These are phyloP conservation scores for Bruguiera sexangula DNA, from an alignment of 345 rosid species.

Conservation along the genomic window DNA sequence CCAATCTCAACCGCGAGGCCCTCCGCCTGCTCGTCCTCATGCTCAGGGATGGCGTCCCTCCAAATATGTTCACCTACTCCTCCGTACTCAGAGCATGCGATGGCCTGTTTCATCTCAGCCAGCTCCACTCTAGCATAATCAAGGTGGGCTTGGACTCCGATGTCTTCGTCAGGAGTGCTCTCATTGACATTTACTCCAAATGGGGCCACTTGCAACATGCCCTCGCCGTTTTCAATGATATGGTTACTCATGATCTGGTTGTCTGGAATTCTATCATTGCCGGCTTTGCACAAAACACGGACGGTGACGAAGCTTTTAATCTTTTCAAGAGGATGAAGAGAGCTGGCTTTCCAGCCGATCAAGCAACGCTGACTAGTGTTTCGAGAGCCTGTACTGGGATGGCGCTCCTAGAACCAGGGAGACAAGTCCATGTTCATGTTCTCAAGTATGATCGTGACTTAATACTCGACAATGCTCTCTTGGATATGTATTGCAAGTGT, in stretches of 20 bases:
- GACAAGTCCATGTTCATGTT: slow-evolving; percentile 68
- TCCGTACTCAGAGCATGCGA: slow-evolving; percentile 56
- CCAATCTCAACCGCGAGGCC: slow-evolving; percentile 24
- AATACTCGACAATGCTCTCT: slow-evolving; percentile 60
- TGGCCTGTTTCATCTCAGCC: slow-evolving; percentile 35
- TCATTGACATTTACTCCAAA: slow-evolving; percentile 62
- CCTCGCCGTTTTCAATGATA: slow-evolving; percentile 46
- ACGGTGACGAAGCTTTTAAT: slow-evolving; percentile 47
- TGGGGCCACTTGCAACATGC: slow-evolving; percentile 44
- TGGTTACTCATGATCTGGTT: slow-evolving; percentile 55
- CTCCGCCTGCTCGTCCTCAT: slow-evolving; percentile 38
- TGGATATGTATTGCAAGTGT: slow-evolving; percentile 78
- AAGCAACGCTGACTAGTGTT: slow-evolving; percentile 57
- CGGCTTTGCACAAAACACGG: slow-evolving; percentile 64
- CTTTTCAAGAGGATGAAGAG: slow-evolving; percentile 65
- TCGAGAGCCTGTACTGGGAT: slow-evolving; percentile 65
- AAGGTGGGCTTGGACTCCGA: slow-evolving; percentile 65
- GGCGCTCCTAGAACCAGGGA: slow-evolving; percentile 57
- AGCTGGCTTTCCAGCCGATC: slow-evolving; percentile 49
- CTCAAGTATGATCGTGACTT: slow-evolving; percentile 57
- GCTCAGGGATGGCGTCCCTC: slow-evolving; percentile 53
- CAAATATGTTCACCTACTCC: slow-evolving; percentile 64
- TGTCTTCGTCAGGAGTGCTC: slow-evolving; percentile 63
- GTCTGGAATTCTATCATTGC: slow-evolving; percentile 80
- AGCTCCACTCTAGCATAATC: slow-evolving; percentile 50